A percentile compares a stretch with the other conserved stretches of the same genome.
Evolutionary conservation across 2,329 filamentous ascomycete genomes (phyloP).

Genomic region (Thielaviopsis ethacetica): DNA sequence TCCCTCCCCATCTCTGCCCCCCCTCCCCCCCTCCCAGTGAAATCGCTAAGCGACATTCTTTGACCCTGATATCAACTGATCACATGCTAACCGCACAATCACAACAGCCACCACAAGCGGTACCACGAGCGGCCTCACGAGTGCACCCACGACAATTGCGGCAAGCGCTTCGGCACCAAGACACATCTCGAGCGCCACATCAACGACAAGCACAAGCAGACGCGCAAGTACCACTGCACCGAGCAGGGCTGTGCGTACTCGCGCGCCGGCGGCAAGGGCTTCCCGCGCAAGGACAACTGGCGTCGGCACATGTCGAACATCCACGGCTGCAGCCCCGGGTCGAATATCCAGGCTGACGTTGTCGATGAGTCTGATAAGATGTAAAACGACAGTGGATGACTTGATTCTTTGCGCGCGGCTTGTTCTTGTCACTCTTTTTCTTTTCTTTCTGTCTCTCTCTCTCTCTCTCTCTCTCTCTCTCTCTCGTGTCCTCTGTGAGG

Average conservation of each 20-base stretch:
- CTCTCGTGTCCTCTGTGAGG: too few species aligned
- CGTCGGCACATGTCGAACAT: slow-evolving; percentile 46
- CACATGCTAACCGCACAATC: slow-evolving; percentile 14
- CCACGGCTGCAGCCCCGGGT: slow-evolving; percentile 22
- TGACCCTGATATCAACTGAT: too few species aligned
- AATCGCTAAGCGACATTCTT: neutral
- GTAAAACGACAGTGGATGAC: neutral
- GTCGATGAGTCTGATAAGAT: slow-evolving; percentile 12
- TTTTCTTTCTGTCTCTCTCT: neutral
- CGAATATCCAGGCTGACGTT: slow-evolving; percentile 14
- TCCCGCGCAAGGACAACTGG: slow-evolving; percentile 47
- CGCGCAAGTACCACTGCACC: slow-evolving; percentile 42
- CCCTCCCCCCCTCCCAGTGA: neutral
- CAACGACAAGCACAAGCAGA: slow-evolving; percentile 45
- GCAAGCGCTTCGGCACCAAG: slow-evolving; percentile 42
- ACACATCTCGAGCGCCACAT: slow-evolving; percentile 45
- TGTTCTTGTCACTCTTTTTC: neutral
- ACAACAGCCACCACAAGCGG: slow-evolving; percentile 38
- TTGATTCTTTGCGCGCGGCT: neutral
- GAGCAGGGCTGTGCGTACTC: slow-evolving; percentile 38
- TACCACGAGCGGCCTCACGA: slow-evolving; percentile 46
- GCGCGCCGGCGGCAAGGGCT: slow-evolving; percentile 38
- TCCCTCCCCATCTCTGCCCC: neutral
- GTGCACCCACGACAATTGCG: slow-evolving; percentile 34
- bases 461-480: neutral